phyloP scores from a whole-genome alignment of 805 yeast genomes.

The Teunomyces gatunensis region DNA sequence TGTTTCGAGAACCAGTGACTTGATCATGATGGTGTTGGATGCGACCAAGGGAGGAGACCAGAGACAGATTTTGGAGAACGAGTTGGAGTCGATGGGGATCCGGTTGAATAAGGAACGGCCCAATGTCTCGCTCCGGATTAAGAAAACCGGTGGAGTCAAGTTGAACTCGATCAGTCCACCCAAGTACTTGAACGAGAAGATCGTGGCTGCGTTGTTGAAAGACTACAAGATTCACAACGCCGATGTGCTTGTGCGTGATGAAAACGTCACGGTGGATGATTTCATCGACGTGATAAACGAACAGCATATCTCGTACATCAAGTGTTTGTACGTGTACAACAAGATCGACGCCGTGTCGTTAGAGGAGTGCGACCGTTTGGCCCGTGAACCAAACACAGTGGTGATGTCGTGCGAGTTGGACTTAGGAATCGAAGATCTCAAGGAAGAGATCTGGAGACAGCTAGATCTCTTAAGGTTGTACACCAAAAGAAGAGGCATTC shows the following conservation, averaged over 20 bases:
- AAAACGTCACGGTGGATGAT: conserved; percentile 86
- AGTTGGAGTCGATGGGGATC: conserved; percentile 91
- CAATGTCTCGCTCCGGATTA: conserved; percentile 67
- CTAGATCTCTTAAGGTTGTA: conserved; percentile 74
- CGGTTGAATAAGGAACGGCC: conserved; percentile 82
- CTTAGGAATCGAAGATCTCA: conserved; percentile 81
- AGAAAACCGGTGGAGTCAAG: conserved; percentile 90
- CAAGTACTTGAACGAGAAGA: conserved; percentile 73
- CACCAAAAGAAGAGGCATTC: conserved; percentile 82
- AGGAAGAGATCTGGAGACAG: conserved; percentile 92
- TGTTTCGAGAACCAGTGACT: conserved; percentile 91
- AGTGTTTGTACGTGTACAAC: conserved; percentile 91
- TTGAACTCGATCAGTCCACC: conserved; percentile 81
- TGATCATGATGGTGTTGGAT: conserved; percentile 89
- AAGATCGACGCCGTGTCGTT: conserved; percentile 93
- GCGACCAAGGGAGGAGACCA: conserved; percentile 94
- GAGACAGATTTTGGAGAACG: conserved; percentile 79
- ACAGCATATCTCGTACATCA: conserved; percentile 80
- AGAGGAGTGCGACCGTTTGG: conserved; percentile 90
- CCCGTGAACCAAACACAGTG: conserved; percentile 87
- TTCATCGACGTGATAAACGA: conserved; percentile 88
- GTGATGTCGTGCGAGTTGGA: conserved; percentile 92
- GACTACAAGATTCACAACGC: conserved; percentile 92
- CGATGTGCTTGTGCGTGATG: conserved; percentile 87
- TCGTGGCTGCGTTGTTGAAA: conserved; percentile 70